phyloP scores from a whole-genome alignment of 345 rosid genomes.

The Geranium rotundifolium region DNA sequence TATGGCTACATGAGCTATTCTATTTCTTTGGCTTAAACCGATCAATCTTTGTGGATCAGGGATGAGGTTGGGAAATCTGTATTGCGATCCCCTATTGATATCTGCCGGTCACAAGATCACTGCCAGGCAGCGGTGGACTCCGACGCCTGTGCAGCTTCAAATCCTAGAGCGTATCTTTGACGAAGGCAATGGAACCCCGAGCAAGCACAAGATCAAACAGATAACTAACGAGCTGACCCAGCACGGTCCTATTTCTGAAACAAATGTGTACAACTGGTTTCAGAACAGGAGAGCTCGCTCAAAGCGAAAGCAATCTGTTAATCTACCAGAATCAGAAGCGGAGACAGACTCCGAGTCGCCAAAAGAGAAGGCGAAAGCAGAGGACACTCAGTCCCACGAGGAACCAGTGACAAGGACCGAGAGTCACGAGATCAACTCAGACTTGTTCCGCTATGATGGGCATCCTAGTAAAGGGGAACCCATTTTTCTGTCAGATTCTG shows the following conservation, averaged over 20 bases:
- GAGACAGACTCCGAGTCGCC: conserved; percentile 75
- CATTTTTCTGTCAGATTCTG: not conserved
- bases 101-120: conserved; percentile 68
- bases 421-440: not conserved
- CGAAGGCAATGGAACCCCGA: conserved; percentile 93
- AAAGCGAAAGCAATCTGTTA: conserved; percentile 62
- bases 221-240: conserved; percentile 79
- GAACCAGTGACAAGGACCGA: not conserved
- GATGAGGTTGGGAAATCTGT: conserved; percentile 56
- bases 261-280: conserved; percentile 93
- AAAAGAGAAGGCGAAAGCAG: conserved; percentile 61
- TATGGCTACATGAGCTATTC: not conserved
- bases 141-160: conserved; percentile 85
- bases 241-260: conserved; percentile 86
- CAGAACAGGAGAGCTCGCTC: conserved; percentile 96
- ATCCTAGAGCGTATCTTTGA: conserved; percentile 81
- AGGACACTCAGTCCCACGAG: conserved; percentile 11
- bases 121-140: conserved; percentile 99
- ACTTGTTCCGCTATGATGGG: not conserved
- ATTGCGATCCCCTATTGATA: conserved; percentile 57
- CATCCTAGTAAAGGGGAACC: not conserved
- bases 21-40: too few relatives aligned
- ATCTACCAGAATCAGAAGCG: conserved; percentile 66
- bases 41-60: conserved; percentile 30
- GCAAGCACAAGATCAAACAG: conserved; percentile 93